Base-by-base conservation (phyloP, 139 green algal genomes). In the Chlamydomonas sp. region DNA sequence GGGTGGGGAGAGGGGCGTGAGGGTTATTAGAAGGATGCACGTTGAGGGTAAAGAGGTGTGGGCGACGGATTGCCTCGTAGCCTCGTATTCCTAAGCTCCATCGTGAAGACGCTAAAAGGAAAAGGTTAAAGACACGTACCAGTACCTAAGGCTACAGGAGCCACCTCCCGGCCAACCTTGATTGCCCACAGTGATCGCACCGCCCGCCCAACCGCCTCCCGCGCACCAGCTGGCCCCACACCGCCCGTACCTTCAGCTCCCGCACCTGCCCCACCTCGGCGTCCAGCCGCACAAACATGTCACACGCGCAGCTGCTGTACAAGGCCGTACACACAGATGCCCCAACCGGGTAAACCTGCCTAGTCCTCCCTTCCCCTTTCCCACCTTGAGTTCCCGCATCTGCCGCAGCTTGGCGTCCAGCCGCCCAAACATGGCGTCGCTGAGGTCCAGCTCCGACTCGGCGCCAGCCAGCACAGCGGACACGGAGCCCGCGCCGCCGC, bases 371-470 rank as follows among this genome's bases (percentile, higher is more conserved):
- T 31, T 68, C 3, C 9, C 79, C 63, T 1, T 8, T 20, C 63
- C 1, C 78, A 93, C 92, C 88, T 92, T 94, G 71, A 94, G 84
- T 57, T 77, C 78, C 20, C 84, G 69, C 88, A 92, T 83, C 12
- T 74, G 20, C 0, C 59, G 9, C 18, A 90, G 79, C 88, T 94
- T 94, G 2, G 66, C 17, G 4, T 18, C 76, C 67, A 94, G 88
- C 14, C 62, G 69, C 5, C 83, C 83, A 59, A 93, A 90, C 16
- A 84, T 91, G 57, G 17, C 58, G 67, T 93, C 90, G 16, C 77
- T 91, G 7, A 93, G 81, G 85, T 94, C 89, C 18, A 91, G 58
- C 4, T 89, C 14, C 16, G 31, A 66, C 18, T 69, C 73, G 4
- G 64, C 66, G 31, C 58, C 75, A 49, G 62, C 77, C 1, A 31